Conservation (phyloP, 2,329 filamentous ascomycete species). For the Penicillium sp. region DNA sequence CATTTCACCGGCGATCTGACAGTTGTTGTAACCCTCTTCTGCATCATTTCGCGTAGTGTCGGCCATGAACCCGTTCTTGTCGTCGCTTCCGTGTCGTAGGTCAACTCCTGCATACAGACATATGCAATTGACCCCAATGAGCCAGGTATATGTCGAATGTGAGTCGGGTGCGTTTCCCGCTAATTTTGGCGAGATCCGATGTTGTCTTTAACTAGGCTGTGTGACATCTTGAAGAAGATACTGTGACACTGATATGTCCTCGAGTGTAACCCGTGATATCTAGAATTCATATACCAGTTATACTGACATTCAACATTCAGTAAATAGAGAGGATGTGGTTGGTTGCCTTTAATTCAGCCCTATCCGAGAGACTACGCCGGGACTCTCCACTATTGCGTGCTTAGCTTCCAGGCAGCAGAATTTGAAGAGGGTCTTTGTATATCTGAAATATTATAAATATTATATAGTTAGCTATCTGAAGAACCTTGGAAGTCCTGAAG, state of each 20-base stretch:
- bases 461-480: not conserved
- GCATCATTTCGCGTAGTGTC: not conserved
- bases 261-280: not conserved
- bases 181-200: no score
- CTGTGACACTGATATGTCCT: not conserved
- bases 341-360: slow-evolving; percentile 6
- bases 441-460: not conserved
- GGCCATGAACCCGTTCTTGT: not conserved
- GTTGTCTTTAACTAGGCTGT: no score
- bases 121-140: not conserved
- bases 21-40: not conserved
- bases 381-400: slow-evolving; percentile 4
- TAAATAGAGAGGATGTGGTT: not conserved
- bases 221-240: no score
- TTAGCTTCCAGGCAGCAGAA: slow-evolving; percentile 3
- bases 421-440: not conserved
- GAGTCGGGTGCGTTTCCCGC: no score
- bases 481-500: not conserved
- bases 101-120: not conserved
- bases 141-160: no score
- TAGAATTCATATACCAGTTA: not conserved
- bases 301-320: no score
- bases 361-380: not conserved
- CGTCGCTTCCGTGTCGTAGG: not conserved
- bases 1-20: not conserved